Conservation (phyloP, 768 basidiomycete species). For the Suillus weaverae region DNA sequence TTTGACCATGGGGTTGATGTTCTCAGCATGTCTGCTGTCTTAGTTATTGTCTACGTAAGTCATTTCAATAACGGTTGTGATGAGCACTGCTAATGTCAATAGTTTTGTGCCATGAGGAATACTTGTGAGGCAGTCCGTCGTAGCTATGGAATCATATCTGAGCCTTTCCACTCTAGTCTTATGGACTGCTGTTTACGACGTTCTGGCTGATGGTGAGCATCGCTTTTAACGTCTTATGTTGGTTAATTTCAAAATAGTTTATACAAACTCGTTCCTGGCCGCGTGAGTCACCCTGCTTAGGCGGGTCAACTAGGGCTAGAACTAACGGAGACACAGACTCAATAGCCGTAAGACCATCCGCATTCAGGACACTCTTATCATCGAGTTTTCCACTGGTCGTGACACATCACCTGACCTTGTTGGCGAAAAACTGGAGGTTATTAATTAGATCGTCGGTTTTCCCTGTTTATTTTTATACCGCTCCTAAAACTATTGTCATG, state of each 20-base stretch:
- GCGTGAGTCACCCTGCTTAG: neutral
- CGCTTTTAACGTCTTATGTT: neutral
- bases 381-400: neutral
- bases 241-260: neutral
- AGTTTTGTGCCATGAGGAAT: neutral
- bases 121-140: neutral
- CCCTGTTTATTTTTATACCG: neutral
- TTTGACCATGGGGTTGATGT: neutral
- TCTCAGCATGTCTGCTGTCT: constrained; percentile 6
- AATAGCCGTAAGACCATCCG: neutral
- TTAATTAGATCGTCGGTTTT: neutral
- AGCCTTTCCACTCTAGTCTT: constrained; percentile 1
- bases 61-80: neutral
- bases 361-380: neutral
- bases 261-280: neutral
- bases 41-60: constrained; percentile 8
- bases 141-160: neutral
- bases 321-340: neutral
- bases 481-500: neutral
- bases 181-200: constrained; percentile 6
- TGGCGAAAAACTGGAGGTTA: neutral
- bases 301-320: neutral
- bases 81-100: neutral
- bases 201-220: constrained; percentile 9
- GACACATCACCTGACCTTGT: neutral